These are phyloP conservation scores for Globisporangium polare DNA, from an alignment of 352 stramenopile species.

Conservation along the genomic window DNA sequence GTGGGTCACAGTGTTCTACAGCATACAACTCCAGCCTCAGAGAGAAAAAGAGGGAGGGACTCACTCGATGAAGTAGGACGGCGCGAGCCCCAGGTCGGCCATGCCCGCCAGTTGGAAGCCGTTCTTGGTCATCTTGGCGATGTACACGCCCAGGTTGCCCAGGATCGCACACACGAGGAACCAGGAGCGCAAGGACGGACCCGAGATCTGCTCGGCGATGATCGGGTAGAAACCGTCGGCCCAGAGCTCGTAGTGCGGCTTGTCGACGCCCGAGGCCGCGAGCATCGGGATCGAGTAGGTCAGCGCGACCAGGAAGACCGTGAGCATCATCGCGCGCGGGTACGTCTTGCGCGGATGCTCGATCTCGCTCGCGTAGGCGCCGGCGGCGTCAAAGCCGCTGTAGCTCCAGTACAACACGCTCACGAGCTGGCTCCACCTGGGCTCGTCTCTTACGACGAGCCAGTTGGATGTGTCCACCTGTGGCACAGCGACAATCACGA, in stretches of 20 bases:
- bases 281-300: slow-evolving; percentile 75
- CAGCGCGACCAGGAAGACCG: slow-evolving; percentile 67
- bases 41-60: slow-evolving; percentile 12
- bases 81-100: slow-evolving; percentile 74
- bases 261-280: slow-evolving; percentile 60
- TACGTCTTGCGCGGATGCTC: slow-evolving; percentile 56
- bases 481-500: slow-evolving; percentile 40
- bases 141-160: slow-evolving; percentile 76
- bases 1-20: too few species aligned
- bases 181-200: slow-evolving; percentile 37
- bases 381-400: slow-evolving; percentile 70
- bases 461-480: slow-evolving; percentile 62
- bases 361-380: slow-evolving; percentile 72
- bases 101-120: slow-evolving; percentile 79
- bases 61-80: slow-evolving; percentile 71
- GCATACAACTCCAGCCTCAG: neutral
- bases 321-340: slow-evolving; percentile 71
- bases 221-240: slow-evolving; percentile 72
- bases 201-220: slow-evolving; percentile 40
- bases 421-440: slow-evolving; percentile 46
- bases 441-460: slow-evolving; percentile 54
- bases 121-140: slow-evolving; percentile 82
- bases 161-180: slow-evolving; percentile 75
- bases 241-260: slow-evolving; percentile 69
- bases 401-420: slow-evolving; percentile 84